Conservation (phyloP, 176 grass and related monocot genomes). For the Oryza rufipogon region DNA sequence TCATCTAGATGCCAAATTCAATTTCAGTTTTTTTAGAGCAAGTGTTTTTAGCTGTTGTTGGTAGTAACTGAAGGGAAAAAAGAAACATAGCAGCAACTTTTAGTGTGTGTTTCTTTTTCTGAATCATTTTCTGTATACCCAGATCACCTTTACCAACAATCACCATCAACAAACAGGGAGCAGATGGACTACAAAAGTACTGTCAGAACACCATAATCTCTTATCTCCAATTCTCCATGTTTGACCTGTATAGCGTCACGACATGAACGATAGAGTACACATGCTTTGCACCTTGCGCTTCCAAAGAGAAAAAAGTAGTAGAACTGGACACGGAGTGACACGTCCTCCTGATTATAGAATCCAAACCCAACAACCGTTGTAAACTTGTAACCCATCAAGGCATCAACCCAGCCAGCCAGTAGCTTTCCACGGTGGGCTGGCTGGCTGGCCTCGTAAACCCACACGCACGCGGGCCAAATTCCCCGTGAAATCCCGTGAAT, state of each 20-base stretch:
- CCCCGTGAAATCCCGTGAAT: background rate
- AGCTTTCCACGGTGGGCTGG: background rate
- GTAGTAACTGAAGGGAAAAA: too few species aligned
- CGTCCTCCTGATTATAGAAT: background rate
- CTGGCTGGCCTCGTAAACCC: background rate
- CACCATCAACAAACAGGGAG: background rate
- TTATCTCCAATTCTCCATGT: background rate
- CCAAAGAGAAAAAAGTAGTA: background rate
- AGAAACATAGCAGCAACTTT: too few species aligned
- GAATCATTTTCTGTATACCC: too few species aligned
- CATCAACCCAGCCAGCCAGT: too few species aligned
- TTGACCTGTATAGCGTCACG: background rate
- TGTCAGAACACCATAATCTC: too few species aligned
- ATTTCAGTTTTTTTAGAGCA: background rate
- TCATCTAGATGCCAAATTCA: background rate
- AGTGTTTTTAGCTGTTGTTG: too few species aligned
- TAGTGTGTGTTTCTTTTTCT: background rate
- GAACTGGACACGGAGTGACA: background rate
- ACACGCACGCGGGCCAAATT: background rate
- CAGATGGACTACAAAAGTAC: background rate
- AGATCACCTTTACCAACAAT: background rate
- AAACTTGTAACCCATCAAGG: too few species aligned
- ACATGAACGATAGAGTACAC: background rate
- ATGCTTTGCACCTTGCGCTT: too few species aligned
- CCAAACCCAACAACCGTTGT: background rate